These are phyloP conservation scores for Blastobotrys arbuscula DNA, from an alignment of 1,139 yeast genomes.

Conservation along the genomic window DNA sequence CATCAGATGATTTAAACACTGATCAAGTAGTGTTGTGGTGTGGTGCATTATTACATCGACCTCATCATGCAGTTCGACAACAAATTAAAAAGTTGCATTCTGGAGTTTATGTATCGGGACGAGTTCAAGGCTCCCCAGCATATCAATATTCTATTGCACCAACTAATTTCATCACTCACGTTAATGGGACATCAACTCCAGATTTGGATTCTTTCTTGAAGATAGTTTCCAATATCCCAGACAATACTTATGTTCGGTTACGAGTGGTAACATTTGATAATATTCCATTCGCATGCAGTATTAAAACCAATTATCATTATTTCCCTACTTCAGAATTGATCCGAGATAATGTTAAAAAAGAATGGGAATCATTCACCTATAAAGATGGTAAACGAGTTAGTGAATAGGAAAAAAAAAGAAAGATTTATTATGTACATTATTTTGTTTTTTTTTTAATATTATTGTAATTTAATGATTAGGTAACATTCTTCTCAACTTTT, in stretches of 20 bases:
- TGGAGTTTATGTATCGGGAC: slow-evolving; percentile 68
- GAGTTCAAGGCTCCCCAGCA: slow-evolving; percentile 80
- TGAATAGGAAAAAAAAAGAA: slow-evolving; percentile 1
- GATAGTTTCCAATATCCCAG: slow-evolving; percentile 63
- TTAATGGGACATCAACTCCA: slow-evolving; percentile 69
- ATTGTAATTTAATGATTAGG: slow-evolving; percentile 31
- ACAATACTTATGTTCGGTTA: slow-evolving; percentile 73
- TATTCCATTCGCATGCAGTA: slow-evolving; percentile 76
- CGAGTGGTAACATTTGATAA: slow-evolving; percentile 80
- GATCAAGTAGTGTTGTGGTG: slow-evolving; percentile 71
- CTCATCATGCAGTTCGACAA: slow-evolving; percentile 70
- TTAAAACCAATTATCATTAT: slow-evolving; percentile 86
- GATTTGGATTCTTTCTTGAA: slow-evolving; percentile 60
- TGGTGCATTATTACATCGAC: slow-evolving; percentile 64
- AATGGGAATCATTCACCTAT: slow-evolving; percentile 21
- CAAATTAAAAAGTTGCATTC: slow-evolving; percentile 75
- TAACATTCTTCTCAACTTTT: slow-evolving; percentile 28
- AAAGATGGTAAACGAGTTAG: slow-evolving; percentile 15
- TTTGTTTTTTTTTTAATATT: not conserved
- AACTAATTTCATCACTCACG: slow-evolving; percentile 83
- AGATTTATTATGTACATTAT: not conserved
- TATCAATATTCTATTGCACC: slow-evolving; percentile 75
- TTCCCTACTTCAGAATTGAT: slow-evolving; percentile 75
- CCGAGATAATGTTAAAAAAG: slow-evolving; percentile 34
- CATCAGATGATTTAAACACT: slow-evolving; percentile 54